Conservation (phyloP, 2,329 filamentous ascomycete species). For the Neonectria neomacrospora region DNA sequence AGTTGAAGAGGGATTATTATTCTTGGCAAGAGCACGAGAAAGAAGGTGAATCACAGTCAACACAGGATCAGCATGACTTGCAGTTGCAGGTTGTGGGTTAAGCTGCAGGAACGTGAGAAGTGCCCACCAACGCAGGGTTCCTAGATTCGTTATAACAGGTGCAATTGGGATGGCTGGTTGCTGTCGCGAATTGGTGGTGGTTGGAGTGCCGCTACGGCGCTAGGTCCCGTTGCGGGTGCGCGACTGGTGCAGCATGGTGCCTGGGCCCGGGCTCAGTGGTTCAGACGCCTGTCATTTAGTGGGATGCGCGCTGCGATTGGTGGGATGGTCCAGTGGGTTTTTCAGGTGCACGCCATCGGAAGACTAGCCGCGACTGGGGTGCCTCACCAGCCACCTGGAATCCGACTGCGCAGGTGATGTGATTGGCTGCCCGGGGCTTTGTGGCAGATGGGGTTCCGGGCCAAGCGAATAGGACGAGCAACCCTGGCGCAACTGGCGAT, state of each 20-base stretch:
- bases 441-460: conserved; percentile 13
- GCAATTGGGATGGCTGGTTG: conserved; percentile 45
- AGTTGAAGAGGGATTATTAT: neutral
- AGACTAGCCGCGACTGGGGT: conserved; percentile 10
- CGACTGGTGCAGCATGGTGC: conserved; percentile 25
- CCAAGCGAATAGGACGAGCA: neutral
- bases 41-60: neutral
- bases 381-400: conserved; percentile 29
- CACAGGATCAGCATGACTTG: neutral
- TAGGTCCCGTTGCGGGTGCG: conserved; percentile 22
- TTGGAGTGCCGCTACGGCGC: conserved; percentile 37
- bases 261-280: conserved; percentile 22
- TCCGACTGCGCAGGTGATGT: neutral
- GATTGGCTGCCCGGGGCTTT: conserved; percentile 15
- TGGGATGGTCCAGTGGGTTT: conserved; percentile 1
- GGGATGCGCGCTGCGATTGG: neutral
- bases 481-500: neutral
- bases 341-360: conserved; percentile 11
- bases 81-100: conserved; percentile 3
- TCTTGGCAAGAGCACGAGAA: neutral
- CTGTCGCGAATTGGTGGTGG: conserved; percentile 40
- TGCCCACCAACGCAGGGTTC: conserved; percentile 20
- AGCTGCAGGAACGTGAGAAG: conserved; percentile 29
- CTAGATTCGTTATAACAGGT: conserved; percentile 39
- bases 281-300: conserved; percentile 21